phyloP scores from a whole-genome alignment of 73 alveolate species.

The Tetrahymena elliotti region DNA sequence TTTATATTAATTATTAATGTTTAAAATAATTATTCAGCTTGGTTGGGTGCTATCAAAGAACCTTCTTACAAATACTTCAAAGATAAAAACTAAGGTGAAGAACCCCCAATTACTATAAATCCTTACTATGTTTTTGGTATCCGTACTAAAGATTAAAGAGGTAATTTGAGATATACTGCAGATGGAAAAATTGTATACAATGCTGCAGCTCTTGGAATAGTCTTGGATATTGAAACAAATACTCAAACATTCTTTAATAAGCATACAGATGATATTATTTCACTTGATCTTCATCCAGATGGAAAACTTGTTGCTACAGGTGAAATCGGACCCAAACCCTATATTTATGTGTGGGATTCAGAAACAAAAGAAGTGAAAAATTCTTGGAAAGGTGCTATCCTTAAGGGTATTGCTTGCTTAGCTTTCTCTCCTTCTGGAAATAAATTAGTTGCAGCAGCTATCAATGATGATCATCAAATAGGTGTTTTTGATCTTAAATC shows the following conservation, averaged over 20 bases:
- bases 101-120: slow-evolving; percentile 24
- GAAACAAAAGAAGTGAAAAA: slow-evolving; percentile 56
- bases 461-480: slow-evolving; percentile 70
- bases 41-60: slow-evolving; percentile 61
- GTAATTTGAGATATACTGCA: slow-evolving; percentile 66
- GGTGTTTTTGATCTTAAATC: slow-evolving; percentile 66
- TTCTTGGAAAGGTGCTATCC: slow-evolving; percentile 53
- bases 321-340: slow-evolving; percentile 72
- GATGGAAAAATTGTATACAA: slow-evolving; percentile 70
- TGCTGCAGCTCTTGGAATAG: slow-evolving; percentile 91
- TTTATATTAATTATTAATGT: neutral
- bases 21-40: neutral
- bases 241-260: slow-evolving; percentile 67
- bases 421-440: slow-evolving; percentile 80
- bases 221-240: slow-evolving; percentile 56
- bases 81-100: slow-evolving; percentile 1
- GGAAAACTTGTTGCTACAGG: slow-evolving; percentile 86
- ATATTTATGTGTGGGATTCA: slow-evolving; percentile 83
- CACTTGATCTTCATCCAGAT: slow-evolving; percentile 59
- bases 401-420: slow-evolving; percentile 66
- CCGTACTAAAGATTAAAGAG: slow-evolving; percentile 91
- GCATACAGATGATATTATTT: slow-evolving; percentile 83
- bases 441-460: slow-evolving; percentile 65
- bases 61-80: slow-evolving; percentile 45
- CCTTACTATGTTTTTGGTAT: slow-evolving; percentile 90